Evolutionary conservation across 148 eudicot genomes (phyloP), one percentile per base, ranked within the genome.

Genomic region (Diospyros kaki): DNA sequence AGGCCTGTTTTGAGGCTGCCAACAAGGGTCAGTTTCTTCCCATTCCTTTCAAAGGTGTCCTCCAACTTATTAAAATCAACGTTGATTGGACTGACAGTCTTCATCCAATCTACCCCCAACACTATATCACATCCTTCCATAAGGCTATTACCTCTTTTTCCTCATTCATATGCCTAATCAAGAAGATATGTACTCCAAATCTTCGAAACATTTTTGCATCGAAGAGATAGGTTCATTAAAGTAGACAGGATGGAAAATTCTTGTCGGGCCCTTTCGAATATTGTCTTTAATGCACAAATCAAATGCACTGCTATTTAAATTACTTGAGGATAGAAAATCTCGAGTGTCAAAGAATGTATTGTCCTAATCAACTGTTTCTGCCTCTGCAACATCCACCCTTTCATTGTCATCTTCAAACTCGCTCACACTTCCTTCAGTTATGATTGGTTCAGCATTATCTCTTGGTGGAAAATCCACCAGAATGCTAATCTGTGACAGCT

Each of bases 141-240:
- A 28, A 28, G 28, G 28, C 28, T 28, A 28, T 28, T 28, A 28
- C 28, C 70, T 48, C 63, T 73, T 80, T 72, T 80, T 2, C 83
- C 83, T 76, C 79, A 80, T 80, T 71, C 79, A 62, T 76, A 50
- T 48, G 83, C 83, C 60, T 76, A 68, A 62, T 80, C 83, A 76
- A 80, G 64, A 58, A 80, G 83, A 72, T 75, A 75, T 4, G 79
- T 80, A 80, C 56, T 80, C 83, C 68, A 80, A 73, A 66, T 80
- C 83, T 76, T 80, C 83, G 53, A 75, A 80, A 72, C 83, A 76
- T 60, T 80, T 80, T 56, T 80, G 83, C 39, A 80, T 64, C 11
- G 83, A 80, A 53, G 83, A 80, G 73, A 80, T 51, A 48, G 83
- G 83, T 76, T 80, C 83, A 53, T 80, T 80, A 52, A 80, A 80